Percentiles rank a stretch among this genome's conserved stretches.
phyloP scores from a whole-genome alignment of 2,329 filamentous ascomycete genomes.

The Penicillium sp. region DNA sequence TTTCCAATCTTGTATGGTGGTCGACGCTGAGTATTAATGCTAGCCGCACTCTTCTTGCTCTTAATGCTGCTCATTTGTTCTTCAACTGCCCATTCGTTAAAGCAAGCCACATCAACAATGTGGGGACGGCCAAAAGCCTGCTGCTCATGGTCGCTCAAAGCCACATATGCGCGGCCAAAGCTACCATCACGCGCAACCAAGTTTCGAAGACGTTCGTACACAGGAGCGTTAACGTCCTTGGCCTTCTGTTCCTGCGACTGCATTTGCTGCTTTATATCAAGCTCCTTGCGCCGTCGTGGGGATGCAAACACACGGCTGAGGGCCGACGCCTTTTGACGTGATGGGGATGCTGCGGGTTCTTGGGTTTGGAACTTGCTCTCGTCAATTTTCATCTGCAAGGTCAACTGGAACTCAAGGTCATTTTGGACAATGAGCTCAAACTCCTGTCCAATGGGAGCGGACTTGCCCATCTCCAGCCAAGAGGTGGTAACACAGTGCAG shows the following conservation, averaged over 20 bases:
- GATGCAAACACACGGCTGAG: slow-evolving; percentile 92
- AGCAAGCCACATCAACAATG: slow-evolving; percentile 85
- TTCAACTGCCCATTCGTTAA: slow-evolving; percentile 98
- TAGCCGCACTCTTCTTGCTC: slow-evolving; percentile 75
- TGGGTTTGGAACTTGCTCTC: slow-evolving; percentile 64
- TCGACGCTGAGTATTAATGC: slow-evolving; percentile 59
- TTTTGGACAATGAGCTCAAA: slow-evolving; percentile 97
- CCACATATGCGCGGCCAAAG: slow-evolving; percentile 91
- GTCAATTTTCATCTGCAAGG: slow-evolving; percentile 89
- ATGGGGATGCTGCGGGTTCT: slow-evolving; percentile 52
- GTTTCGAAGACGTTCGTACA: slow-evolving; percentile 84
- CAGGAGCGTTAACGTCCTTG: slow-evolving; percentile 52
- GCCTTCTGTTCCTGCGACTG: slow-evolving; percentile 75
- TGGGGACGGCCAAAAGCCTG: slow-evolving; percentile 85
- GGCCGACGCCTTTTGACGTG: slow-evolving; percentile 77
- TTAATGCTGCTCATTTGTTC: slow-evolving; percentile 83
- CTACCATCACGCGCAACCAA: slow-evolving; percentile 88
- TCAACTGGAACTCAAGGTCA: slow-evolving; percentile 98
- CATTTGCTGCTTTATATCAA: slow-evolving; percentile 78
- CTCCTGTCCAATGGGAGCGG: slow-evolving; percentile 93
- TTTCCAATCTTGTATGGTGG: slow-evolving; percentile 98
- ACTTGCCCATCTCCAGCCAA: slow-evolving; percentile 88
- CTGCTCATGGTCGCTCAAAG: slow-evolving; percentile 86
- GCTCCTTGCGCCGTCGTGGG: slow-evolving; percentile 93
- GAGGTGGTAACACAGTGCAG: slow-evolving; percentile 96